Evolutionary conservation across 257 asterid species (phyloP).

Genomic region (Apocynum venetum): DNA sequence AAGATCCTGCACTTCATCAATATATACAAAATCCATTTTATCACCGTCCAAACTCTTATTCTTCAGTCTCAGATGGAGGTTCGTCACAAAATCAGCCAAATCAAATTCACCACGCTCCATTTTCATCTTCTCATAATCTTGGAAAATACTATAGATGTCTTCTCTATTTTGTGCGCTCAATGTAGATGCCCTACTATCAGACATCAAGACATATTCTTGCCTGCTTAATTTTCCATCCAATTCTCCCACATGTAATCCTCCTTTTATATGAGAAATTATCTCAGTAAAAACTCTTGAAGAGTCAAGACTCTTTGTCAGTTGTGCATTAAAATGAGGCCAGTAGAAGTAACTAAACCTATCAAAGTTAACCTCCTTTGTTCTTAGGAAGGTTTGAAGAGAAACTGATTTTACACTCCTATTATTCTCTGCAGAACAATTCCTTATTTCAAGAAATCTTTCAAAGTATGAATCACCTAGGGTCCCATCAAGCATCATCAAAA

Average conservation of each 20-base stretch:
- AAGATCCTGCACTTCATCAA: constrained; percentile 76
- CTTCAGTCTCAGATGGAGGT: constrained; percentile 48
- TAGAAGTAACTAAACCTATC: constrained; percentile 45
- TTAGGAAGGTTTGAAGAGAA: constrained; percentile 41
- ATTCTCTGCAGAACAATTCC: constrained; percentile 20
- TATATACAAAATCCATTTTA: constrained; percentile 65
- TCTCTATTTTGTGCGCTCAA: constrained; percentile 32
- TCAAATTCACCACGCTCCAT: constrained; percentile 49
- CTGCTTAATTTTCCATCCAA: constrained; percentile 34
- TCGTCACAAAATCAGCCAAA: constrained; percentile 57
- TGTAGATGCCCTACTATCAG: constrained; percentile 41
- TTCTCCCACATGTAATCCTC: constrained; percentile 39
- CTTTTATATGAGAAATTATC: constrained; percentile 64
- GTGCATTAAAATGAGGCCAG: constrained; percentile 56
- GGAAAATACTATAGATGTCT: constrained; percentile 43
- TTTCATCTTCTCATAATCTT: constrained; percentile 61
- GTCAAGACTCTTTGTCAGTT: constrained; percentile 41
- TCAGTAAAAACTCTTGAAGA: constrained; percentile 55
- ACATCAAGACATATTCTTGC: constrained; percentile 36
- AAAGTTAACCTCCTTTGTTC: constrained; percentile 52
- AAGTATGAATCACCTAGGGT: constrained; percentile 51
- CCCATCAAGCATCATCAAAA: constrained; percentile 72
- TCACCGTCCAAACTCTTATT: constrained; percentile 35
- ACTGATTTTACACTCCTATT: constrained; percentile 28
- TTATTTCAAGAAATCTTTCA: constrained; percentile 37